Evolutionary conservation across 495 filamentous ascomycete genomes (phyloP).

Genomic region (Penicillium arizonense): DNA sequence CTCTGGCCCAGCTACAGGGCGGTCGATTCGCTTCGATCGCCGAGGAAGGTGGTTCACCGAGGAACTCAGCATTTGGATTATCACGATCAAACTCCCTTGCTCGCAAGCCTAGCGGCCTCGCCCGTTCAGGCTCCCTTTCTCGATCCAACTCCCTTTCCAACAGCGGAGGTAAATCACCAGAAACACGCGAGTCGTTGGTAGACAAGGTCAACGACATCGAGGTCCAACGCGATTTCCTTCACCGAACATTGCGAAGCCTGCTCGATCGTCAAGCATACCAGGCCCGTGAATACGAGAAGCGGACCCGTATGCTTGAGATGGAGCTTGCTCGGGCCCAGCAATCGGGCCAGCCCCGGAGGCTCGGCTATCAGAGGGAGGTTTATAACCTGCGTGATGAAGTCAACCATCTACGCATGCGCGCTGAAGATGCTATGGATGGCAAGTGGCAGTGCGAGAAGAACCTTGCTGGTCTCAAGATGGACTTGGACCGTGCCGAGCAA

Average conservation of each 20-base stretch:
- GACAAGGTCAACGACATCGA: slow-evolving; percentile 92
- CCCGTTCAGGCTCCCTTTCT: slow-evolving; percentile 45
- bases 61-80: slow-evolving; percentile 44
- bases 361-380: slow-evolving; percentile 83
- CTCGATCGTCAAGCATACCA: slow-evolving; percentile 84
- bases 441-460: slow-evolving; percentile 97
- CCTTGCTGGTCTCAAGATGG: slow-evolving; percentile 89
- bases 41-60: slow-evolving; percentile 51
- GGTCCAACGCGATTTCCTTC: slow-evolving; percentile 87
- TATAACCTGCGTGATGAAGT: slow-evolving; percentile 77
- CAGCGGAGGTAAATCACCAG: slow-evolving; percentile 50
- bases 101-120: slow-evolving; percentile 42
- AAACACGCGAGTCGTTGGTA: slow-evolving; percentile 66
- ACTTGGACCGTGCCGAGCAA: slow-evolving; percentile 91
- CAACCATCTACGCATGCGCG: slow-evolving; percentile 76
- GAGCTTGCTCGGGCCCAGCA: slow-evolving; percentile 73
- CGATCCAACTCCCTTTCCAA: slow-evolving; percentile 53
- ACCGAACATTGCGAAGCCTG: slow-evolving; percentile 79
- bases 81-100: slow-evolving; percentile 63
- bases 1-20: slow-evolving; percentile 48
- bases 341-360: slow-evolving; percentile 63
- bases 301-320: slow-evolving; percentile 67
- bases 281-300: slow-evolving; percentile 75
- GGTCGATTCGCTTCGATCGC: slow-evolving; percentile 61
- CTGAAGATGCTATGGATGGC: slow-evolving; percentile 93